phyloP scores from a whole-genome alignment of 106 monocot genomes.

The Alisma plantagoaquatica region DNA sequence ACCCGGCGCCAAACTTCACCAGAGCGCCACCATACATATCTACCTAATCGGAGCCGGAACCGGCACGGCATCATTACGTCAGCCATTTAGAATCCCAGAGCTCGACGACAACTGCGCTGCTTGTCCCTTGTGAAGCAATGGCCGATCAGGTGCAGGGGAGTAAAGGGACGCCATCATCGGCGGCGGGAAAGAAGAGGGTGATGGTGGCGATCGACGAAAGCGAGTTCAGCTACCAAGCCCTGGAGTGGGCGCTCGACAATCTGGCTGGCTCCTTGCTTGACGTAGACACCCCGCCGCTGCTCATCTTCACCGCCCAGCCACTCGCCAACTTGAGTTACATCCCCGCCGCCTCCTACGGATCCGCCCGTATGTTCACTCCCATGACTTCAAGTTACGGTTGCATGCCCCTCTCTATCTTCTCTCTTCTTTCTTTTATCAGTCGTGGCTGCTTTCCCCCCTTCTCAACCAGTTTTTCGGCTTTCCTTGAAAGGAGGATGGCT shows the following conservation, averaged over 20 bases:
- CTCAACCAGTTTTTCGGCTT: too few species aligned
- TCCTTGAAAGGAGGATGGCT: too few species aligned
- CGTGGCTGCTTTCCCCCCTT: background rate
- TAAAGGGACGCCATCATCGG: too few species aligned
- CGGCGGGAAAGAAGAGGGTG: slow-evolving; percentile 8
- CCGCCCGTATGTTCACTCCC: slow-evolving; percentile 26
- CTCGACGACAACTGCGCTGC: too few species aligned
- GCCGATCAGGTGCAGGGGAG: too few species aligned
- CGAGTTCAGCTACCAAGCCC: slow-evolving; percentile 18
- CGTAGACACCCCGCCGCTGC: slow-evolving; percentile 9
- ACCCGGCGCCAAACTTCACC: too few species aligned
- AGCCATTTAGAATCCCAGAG: too few species aligned
- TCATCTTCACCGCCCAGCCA: slow-evolving; percentile 24
- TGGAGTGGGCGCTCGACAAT: slow-evolving; percentile 14
- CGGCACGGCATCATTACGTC: too few species aligned
- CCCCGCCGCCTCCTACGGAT: slow-evolving; percentile 24
- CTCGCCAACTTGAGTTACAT: slow-evolving; percentile 18
- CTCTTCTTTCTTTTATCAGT: background rate
- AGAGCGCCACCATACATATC: too few species aligned
- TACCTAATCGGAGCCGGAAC: too few species aligned
- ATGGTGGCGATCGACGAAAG: slow-evolving; percentile 22
- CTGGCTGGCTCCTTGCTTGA: slow-evolving; percentile 12
- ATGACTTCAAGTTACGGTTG: slow-evolving; percentile 12
- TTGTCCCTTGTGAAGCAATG: background rate
- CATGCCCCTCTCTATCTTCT: background rate